Conservation (phyloP, 495 filamentous ascomycete species). For the Aspergillus indologenus region DNA sequence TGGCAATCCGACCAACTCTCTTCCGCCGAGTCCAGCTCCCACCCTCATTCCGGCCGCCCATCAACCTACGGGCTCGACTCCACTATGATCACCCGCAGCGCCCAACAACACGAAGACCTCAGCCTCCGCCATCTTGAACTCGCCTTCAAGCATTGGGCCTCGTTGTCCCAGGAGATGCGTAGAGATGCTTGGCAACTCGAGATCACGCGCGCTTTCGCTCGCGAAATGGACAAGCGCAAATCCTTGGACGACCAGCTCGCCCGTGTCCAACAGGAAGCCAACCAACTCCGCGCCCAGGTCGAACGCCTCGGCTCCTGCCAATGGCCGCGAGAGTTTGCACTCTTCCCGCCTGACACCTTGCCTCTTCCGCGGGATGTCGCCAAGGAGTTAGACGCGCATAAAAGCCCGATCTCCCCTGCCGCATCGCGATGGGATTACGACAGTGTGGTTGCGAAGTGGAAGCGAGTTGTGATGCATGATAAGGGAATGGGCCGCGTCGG, state of each 20-base stretch:
- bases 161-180: conserved; percentile 51
- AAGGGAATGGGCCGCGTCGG: conserved; percentile 44
- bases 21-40: conserved; percentile 25
- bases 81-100: conserved; percentile 44
- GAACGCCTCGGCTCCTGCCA: conserved; percentile 65
- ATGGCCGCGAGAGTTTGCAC: conserved; percentile 67
- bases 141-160: conserved; percentile 69
- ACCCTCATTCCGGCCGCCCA: conserved; percentile 25
- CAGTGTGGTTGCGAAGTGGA: conserved; percentile 56
- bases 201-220: conserved; percentile 65
- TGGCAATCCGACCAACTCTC: conserved; percentile 50
- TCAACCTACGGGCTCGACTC: conserved; percentile 28
- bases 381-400: conserved; percentile 37
- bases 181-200: conserved; percentile 75
- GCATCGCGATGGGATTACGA: conserved; percentile 55
- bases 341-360: conserved; percentile 61
- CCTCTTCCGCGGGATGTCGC: conserved; percentile 51
- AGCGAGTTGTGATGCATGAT: conserved; percentile 50
- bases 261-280: conserved; percentile 63
- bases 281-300: conserved; percentile 66
- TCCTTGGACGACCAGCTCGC: conserved; percentile 60
- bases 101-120: conserved; percentile 58
- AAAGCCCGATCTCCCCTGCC: conserved; percentile 35
- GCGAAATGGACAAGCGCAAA: conserved; percentile 64
- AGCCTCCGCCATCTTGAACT: conserved; percentile 62